phyloP scores from a whole-genome alignment of 345 rosid species.

The Clarkia xantiana region DNA sequence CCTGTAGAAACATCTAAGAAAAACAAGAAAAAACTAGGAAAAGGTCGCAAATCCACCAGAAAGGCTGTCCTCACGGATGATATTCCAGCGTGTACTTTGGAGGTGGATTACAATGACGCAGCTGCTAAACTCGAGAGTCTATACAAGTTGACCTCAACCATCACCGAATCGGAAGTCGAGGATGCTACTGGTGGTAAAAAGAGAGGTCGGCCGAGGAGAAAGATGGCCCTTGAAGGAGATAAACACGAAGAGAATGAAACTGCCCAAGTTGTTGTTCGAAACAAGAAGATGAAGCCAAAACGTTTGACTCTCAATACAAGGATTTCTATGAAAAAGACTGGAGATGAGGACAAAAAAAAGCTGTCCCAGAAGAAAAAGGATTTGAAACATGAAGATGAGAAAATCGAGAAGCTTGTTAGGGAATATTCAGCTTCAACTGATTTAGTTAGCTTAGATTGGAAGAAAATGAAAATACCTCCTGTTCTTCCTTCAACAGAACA shows the following conservation, averaged over 20 bases:
- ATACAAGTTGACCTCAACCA: slow-evolving; percentile 58
- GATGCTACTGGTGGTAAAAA: slow-evolving; percentile 14
- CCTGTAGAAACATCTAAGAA: slow-evolving; percentile 35
- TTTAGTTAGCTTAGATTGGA: slow-evolving; percentile 82
- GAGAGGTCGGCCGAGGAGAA: slow-evolving; percentile 29
- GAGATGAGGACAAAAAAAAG: slow-evolving; percentile 17
- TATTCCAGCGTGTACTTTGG: slow-evolving; percentile 24
- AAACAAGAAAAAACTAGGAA: slow-evolving; percentile 27
- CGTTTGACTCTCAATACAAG: slow-evolving; percentile 67
- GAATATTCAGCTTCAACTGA: slow-evolving; percentile 62
- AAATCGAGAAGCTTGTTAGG: slow-evolving; percentile 58
- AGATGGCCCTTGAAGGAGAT: slow-evolving; percentile 22
- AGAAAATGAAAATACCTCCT: slow-evolving; percentile 88
- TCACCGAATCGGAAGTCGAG: slow-evolving; percentile 21
- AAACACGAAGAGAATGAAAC: slow-evolving; percentile 11
- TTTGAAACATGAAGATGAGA: slow-evolving; percentile 31
- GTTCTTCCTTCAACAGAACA: slow-evolving; percentile 75
- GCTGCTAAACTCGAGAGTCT: slow-evolving; percentile 80
- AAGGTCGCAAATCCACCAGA: slow-evolving; percentile 20
- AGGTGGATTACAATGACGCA: slow-evolving; percentile 73
- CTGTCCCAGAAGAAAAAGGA: slow-evolving; percentile 14
- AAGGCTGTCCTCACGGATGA: slow-evolving; percentile 18
- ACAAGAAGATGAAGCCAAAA: slow-evolving; percentile 27
- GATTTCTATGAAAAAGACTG: slow-evolving; percentile 33
- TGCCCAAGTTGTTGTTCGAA: slow-evolving; percentile 30